Percentiles rank a stretch among this genome's conserved stretches.
These are phyloP conservation scores for Lepidium aucheri DNA, from an alignment of 345 rosid species.

Conservation along the genomic window DNA sequence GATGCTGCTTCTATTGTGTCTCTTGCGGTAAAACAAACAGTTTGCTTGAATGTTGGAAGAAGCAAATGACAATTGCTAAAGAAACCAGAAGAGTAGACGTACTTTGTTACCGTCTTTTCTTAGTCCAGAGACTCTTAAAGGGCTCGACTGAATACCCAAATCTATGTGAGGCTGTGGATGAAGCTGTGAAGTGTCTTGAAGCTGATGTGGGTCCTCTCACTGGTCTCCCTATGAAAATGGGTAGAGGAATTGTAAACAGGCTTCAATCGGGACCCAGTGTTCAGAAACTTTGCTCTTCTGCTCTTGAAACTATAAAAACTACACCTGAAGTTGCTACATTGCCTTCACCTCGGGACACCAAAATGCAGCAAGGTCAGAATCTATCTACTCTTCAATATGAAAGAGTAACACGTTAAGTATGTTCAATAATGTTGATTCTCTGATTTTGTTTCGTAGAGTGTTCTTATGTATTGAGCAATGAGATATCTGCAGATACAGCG, in stretches of 20 bases:
- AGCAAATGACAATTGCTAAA: conserved; percentile 57
- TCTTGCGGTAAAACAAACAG: conserved; percentile 55
- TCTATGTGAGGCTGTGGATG: conserved; percentile 36
- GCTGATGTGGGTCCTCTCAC: conserved; percentile 68
- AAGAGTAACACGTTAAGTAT: not conserved
- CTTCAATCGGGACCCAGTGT: conserved; percentile 65
- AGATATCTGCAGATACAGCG: conserved; percentile 29
- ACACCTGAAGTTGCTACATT: not conserved
- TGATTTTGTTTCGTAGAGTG: conserved; percentile 19
- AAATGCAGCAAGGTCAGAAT: conserved; percentile 19
- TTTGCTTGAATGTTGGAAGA: conserved; percentile 63
- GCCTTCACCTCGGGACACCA: not conserved
- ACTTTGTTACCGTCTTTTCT: conserved; percentile 56
- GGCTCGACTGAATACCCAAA: conserved; percentile 41
- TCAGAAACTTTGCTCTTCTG: conserved; percentile 64
- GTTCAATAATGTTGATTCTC: conserved; percentile 12
- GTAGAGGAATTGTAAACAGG: conserved; percentile 72
- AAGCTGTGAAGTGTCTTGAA: conserved; percentile 45
- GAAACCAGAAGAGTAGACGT: conserved; percentile 83
- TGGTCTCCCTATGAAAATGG: conserved; percentile 52
- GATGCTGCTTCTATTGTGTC: conserved; percentile 58
- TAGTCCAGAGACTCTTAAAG: conserved; percentile 45
- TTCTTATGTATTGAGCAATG: conserved; percentile 24
- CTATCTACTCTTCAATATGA: not conserved
- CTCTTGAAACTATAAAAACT: conserved; percentile 50